These are phyloP conservation scores for Capsicum rhomboideum DNA, from an alignment of 257 asterid genomes.

Conservation along the genomic window DNA sequence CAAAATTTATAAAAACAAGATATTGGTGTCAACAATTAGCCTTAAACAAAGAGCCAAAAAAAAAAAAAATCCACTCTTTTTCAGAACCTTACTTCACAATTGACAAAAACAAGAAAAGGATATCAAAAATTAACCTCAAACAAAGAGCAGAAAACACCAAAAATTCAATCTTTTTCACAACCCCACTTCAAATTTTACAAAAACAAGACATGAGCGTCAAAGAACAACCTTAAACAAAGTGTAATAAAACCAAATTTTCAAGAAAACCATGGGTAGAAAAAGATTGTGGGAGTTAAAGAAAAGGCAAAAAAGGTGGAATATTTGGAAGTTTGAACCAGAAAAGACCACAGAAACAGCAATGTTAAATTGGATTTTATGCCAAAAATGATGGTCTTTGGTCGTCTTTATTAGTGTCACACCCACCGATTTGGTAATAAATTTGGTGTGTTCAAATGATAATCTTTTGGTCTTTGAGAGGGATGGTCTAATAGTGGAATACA, in stretches of 20 bases:
- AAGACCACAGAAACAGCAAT: not conserved
- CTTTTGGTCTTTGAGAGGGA: not conserved
- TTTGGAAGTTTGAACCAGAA: not conserved
- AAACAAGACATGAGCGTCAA: not conserved
- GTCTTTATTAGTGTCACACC: not conserved
- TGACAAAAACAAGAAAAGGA: too few relatives aligned
- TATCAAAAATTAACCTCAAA: too few relatives aligned
- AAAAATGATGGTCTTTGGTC: not conserved
- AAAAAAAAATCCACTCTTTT: not conserved
- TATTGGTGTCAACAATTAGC: not conserved
- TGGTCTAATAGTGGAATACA: not conserved
- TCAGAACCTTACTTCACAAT: not conserved
- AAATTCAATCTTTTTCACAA: too few relatives aligned
- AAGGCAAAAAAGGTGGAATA: not conserved
- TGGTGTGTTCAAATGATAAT: not conserved
- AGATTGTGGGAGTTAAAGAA: not conserved
- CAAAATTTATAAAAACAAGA: too few relatives aligned
- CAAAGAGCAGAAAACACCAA: too few relatives aligned
- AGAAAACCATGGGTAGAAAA: not conserved
- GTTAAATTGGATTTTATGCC: not conserved
- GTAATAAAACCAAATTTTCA: not conserved
- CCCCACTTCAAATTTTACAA: too few relatives aligned
- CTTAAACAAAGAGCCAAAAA: not conserved
- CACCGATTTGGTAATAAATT: not conserved
- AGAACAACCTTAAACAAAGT: not conserved